Evolutionary conservation across 441 rosid genomes (phyloP).

Genomic region (Mallotus japonicus): DNA sequence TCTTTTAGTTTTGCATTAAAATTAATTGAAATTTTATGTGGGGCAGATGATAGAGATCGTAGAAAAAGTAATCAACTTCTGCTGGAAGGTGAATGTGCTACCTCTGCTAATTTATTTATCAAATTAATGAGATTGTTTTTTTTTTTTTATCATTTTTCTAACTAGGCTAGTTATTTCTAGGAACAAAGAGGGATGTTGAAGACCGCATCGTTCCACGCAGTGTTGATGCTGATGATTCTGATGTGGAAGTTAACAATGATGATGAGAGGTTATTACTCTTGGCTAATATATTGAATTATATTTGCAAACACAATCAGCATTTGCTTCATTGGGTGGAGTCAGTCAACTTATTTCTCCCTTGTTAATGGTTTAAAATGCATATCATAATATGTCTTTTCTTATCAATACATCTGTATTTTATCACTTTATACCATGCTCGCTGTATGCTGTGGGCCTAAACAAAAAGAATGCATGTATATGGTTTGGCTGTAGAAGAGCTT

Average conservation of each 20-base stretch:
- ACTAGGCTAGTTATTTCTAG: conserved; percentile 32
- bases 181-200: conserved; percentile 68
- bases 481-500: neutral
- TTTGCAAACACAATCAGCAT: neutral
- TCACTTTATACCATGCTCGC: neutral
- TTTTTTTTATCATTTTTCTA: conserved; percentile 19
- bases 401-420: neutral
- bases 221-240: conserved; percentile 98
- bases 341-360: neutral
- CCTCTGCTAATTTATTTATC: conserved; percentile 10
- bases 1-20: neutral
- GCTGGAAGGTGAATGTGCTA: conserved; percentile 56
- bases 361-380: neutral
- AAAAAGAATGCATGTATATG: neutral
- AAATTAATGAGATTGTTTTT: neutral
- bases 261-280: conserved; percentile 62
- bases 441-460: neutral
- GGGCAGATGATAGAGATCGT: conserved; percentile 85
- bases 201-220: conserved; percentile 76
- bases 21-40: neutral
- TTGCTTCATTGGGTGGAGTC: neutral
- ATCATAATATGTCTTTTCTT: neutral
- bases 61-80: conserved; percentile 71
- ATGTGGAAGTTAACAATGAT: conserved; percentile 69
- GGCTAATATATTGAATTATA: neutral